A percentile compares a stretch with the other conserved stretches of the same genome.
Conservation (phyloP, 1,139 yeast species). For the Sugiyamaella sp. region DNA sequence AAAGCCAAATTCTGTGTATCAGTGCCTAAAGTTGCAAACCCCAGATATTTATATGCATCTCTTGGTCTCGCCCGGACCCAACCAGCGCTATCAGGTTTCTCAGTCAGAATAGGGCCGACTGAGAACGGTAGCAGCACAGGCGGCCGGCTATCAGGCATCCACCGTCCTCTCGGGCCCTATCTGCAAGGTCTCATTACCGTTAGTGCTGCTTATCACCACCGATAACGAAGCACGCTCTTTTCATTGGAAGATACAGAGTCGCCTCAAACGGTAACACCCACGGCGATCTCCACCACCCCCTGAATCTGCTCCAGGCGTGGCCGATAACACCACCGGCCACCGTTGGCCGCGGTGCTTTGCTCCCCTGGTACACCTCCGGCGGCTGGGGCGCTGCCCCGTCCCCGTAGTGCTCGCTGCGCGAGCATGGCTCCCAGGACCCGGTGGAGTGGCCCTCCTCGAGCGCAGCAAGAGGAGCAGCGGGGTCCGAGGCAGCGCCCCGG, state of each 20-base stretch:
- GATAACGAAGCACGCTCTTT: conserved; percentile 4
- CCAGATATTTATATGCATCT: conserved; percentile 13
- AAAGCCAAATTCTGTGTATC: neutral
- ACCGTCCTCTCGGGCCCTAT: neutral
- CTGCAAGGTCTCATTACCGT: conserved; percentile 15
- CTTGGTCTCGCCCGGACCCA: neutral
- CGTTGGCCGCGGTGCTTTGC: too few species aligned
- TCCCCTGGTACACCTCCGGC: too few species aligned
- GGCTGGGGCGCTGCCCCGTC: too few species aligned
- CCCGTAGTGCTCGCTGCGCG: too few species aligned
- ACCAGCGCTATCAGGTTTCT: neutral
- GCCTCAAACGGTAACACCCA: neutral
- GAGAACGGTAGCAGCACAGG: too few species aligned
- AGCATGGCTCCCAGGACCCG: too few species aligned
- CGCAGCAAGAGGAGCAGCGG: too few species aligned
- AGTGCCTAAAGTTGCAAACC: conserved; percentile 1
- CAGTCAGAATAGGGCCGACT: neutral
- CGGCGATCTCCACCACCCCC: neutral
- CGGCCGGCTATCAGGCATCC: too few species aligned
- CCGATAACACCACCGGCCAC: too few species aligned
- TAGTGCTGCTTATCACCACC: conserved; percentile 3
- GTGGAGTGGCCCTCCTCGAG: too few species aligned
- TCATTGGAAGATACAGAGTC: conserved; percentile 4
- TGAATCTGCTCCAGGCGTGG: too few species aligned
- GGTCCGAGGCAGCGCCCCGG: too few species aligned